phyloP scores from a whole-genome alignment of 345 rosid species.

The Eucalyptus grandis region DNA sequence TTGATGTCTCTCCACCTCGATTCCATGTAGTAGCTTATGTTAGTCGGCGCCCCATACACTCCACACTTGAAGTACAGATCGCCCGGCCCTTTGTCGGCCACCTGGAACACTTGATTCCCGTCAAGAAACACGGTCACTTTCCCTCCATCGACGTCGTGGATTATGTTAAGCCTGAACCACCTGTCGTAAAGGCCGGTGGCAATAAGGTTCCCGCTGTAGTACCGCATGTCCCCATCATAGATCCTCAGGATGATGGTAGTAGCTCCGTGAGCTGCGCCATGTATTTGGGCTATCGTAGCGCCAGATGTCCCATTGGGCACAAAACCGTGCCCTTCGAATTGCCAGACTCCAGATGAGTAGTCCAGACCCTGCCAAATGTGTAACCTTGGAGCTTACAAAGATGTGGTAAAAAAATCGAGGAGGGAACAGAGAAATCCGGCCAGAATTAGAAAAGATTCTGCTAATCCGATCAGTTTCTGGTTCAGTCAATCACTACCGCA shows the following conservation, averaged over 20 bases:
- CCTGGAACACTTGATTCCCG: background rate
- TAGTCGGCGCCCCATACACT: constrained; percentile 5
- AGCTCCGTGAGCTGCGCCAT: constrained; percentile 8
- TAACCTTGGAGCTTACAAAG: background rate
- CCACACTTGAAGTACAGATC: constrained; percentile 23
- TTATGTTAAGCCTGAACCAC: constrained; percentile 1
- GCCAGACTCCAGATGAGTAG: constrained; percentile 26
- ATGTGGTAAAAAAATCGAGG: fast-evolving
- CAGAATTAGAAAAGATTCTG: background rate
- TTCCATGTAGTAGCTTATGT: constrained; percentile 11
- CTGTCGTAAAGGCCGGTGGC: constrained; percentile 8
- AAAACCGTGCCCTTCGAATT: constrained; percentile 26
- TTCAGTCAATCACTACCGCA: background rate
- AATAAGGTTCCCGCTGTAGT: constrained; percentile 3
- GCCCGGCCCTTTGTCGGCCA: constrained; percentile 3
- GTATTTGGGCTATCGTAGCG: constrained; percentile 18
- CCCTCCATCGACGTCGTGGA: constrained; percentile 17
- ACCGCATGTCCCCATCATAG: constrained; percentile 7
- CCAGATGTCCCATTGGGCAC: constrained; percentile 22
- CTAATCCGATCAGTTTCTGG: background rate
- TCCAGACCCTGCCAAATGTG: constrained; percentile 12
- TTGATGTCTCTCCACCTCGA: constrained; percentile 19
- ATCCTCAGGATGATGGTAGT: constrained; percentile 24
- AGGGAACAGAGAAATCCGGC: background rate
- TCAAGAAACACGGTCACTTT: constrained; percentile 12